Conservation (phyloP, 1,284 basidiomycete species). For the Cutaneotrichosporon dermatis region DNA sequence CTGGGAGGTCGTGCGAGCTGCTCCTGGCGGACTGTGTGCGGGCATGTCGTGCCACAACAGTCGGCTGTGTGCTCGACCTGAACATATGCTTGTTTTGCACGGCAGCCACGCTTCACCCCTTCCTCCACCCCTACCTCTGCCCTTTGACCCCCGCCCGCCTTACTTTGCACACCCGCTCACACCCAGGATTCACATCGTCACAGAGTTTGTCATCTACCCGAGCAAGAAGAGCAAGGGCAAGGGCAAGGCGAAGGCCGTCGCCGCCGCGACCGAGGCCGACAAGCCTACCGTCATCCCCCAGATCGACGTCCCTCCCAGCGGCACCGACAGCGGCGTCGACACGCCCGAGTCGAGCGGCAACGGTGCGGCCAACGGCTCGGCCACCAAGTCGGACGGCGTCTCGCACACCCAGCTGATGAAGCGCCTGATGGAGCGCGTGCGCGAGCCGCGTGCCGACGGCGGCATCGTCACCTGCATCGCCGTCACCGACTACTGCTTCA, state of each 20-base stretch:
- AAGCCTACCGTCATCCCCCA: conserved; percentile 12
- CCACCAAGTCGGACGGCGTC: neutral
- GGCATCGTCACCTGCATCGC: conserved; percentile 62
- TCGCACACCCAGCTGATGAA: conserved; percentile 9
- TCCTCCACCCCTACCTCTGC: too few species aligned
- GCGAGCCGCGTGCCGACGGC: conserved; percentile 41
- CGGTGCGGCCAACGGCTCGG: conserved; percentile 9
- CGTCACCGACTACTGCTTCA: conserved; percentile 68
- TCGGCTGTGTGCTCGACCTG: too few species aligned
- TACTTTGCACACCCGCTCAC: conserved; percentile 4
- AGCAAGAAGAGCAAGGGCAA: conserved; percentile 12
- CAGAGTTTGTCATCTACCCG: conserved; percentile 63
- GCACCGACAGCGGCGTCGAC: conserved; percentile 9
- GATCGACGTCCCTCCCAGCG: conserved; percentile 10
- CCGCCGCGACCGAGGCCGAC: conserved; percentile 8
- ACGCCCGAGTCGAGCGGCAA: conserved; percentile 7
- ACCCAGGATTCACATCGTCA: conserved; percentile 59
- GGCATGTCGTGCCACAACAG: too few species aligned
- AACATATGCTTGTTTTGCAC: too few species aligned
- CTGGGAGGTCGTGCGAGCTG: too few species aligned
- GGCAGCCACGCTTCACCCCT: too few species aligned
- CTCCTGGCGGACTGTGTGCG: too few species aligned
- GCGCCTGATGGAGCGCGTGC: conserved; percentile 13
- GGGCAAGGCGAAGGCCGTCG: conserved; percentile 47
- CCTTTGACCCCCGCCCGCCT: too few species aligned